phyloP scores from a whole-genome alignment of 2,329 filamentous ascomycete genomes.

The Exophiala calicioides region DNA sequence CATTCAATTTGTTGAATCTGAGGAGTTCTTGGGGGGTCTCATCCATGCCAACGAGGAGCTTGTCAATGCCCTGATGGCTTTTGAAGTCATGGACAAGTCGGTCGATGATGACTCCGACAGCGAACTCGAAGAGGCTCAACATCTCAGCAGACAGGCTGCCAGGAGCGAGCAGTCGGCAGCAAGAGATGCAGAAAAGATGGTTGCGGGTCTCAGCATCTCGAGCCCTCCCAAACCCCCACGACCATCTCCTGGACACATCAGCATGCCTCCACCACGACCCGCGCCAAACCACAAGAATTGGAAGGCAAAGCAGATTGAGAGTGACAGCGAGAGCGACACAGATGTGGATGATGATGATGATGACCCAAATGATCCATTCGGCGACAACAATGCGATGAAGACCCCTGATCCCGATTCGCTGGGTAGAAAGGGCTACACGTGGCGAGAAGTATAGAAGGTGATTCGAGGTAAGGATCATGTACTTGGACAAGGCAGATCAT shows the following conservation, averaged over 20 bases:
- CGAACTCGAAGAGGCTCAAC: conserved; percentile 59
- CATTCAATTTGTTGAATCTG: conserved; percentile 86
- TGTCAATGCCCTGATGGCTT: conserved; percentile 89
- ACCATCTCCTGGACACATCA: conserved; percentile 17
- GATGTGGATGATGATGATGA: conserved; percentile 64
- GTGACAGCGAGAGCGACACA: conserved; percentile 57
- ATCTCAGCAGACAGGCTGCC: conserved; percentile 29
- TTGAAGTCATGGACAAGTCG: conserved; percentile 79
- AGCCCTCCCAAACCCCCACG: conserved; percentile 53
- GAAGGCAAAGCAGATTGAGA: conserved; percentile 46
- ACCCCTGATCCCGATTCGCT: conserved; percentile 44
- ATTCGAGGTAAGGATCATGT: conserved; percentile 6
- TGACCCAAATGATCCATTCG: conserved; percentile 84
- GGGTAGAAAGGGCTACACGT: conserved; percentile 26
- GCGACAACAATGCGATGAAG: conserved; percentile 72
- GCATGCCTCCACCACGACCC: conserved; percentile 23
- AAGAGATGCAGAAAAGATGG: conserved; percentile 40
- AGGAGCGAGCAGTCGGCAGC: conserved; percentile 27
- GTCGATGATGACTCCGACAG: conserved; percentile 65
- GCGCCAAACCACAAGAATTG: conserved; percentile 27
- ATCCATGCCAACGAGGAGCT: conserved; percentile 95
- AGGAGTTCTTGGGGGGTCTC: conserved; percentile 87
- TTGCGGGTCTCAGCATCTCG: conserved; percentile 49
- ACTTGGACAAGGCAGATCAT: background rate
- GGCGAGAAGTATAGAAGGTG: conserved; percentile 22